phyloP scores from a whole-genome alignment of 805 yeast species.

The Pachysolen tannophilus region DNA sequence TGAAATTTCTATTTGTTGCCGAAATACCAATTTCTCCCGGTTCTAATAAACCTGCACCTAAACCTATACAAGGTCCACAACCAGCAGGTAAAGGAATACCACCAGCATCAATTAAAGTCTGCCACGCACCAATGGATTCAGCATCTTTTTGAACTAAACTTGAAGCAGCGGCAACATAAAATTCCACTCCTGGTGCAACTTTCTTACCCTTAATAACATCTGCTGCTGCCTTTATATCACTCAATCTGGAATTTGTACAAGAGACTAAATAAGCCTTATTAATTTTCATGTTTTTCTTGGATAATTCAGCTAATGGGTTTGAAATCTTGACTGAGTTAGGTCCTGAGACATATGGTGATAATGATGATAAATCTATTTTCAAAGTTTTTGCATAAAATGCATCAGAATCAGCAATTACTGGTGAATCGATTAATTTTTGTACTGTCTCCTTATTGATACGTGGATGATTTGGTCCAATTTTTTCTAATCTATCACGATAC shows the following conservation, averaged over 20 bases:
- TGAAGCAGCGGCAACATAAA: constrained; percentile 97
- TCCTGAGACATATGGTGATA: constrained; percentile 88
- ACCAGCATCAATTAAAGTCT: constrained; percentile 82
- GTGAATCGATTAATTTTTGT: constrained; percentile 36
- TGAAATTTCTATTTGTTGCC: constrained; percentile 97
- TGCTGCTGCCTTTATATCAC: constrained; percentile 94
- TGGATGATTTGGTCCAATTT: constrained; percentile 53
- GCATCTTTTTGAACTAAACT: constrained; percentile 91
- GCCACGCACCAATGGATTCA: constrained; percentile 88
- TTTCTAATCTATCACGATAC: constrained; percentile 56
- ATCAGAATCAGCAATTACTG: constrained; percentile 54
- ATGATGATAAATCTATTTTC: constrained; percentile 66
- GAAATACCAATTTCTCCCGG: constrained; percentile 98
- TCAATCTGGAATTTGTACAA: constrained; percentile 90
- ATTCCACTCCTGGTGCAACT: constrained; percentile 85
- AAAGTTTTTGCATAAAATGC: constrained; percentile 87
- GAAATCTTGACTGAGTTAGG: constrained; percentile 96
- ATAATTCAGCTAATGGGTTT: constrained; percentile 66
- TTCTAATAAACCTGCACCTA: constrained; percentile 88
- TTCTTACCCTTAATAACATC: constrained; percentile 73
- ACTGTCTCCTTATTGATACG: constrained; percentile 65
- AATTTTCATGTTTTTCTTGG: constrained; percentile 64
- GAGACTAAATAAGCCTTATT: constrained; percentile 97
- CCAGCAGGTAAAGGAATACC: constrained; percentile 96
- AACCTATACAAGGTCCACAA: constrained; percentile 98